Conservation (phyloP, 2,329 filamentous ascomycete species). For the Chrysoporthe austroafricana region DNA sequence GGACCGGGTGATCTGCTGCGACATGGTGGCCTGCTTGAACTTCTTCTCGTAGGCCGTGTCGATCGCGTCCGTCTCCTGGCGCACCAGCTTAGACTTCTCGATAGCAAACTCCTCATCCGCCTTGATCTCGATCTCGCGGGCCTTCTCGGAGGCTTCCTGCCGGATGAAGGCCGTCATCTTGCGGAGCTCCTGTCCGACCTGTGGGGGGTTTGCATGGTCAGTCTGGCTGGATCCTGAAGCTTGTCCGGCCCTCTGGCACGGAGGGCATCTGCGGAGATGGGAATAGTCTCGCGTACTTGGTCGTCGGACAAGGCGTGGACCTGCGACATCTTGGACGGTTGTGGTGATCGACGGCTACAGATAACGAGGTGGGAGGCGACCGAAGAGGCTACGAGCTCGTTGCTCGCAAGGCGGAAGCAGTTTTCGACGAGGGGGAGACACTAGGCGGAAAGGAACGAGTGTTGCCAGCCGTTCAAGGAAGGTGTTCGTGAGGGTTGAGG, state of each 20-base stretch:
- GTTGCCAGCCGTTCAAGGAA: conserved; percentile 17
- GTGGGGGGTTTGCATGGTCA: conserved; percentile 31
- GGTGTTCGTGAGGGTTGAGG: conserved; percentile 14
- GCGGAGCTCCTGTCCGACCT: conserved; percentile 98
- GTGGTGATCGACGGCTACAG: conserved; percentile 27
- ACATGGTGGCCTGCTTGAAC: conserved; percentile 98
- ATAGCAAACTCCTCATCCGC: conserved; percentile 99
- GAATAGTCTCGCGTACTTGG: conserved; percentile 66
- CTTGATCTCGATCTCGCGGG: conserved; percentile 95
- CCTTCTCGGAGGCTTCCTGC: conserved; percentile 96
- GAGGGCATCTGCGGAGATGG: not conserved
- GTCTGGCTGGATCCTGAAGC: conserved; percentile 19
- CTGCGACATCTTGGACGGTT: conserved; percentile 76
- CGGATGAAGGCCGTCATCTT: conserved; percentile 99
- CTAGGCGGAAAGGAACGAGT: not conserved
- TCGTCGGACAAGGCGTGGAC: conserved; percentile 95
- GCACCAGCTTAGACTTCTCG: conserved; percentile 98
- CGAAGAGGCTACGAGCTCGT: conserved; percentile 8
- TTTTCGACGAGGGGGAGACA: not conserved
- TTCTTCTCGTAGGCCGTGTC: conserved; percentile 96
- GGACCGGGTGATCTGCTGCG: conserved; percentile 96
- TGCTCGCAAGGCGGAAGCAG: conserved; percentile 12
- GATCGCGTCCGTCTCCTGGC: conserved; percentile 91
- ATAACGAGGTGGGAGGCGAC: conserved; percentile 24
- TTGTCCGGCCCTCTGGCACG: conserved; percentile 14